These are phyloP conservation scores for Phlebopus sp. DNA, from an alignment of 1,284 basidiomycete species.

Conservation along the genomic window DNA sequence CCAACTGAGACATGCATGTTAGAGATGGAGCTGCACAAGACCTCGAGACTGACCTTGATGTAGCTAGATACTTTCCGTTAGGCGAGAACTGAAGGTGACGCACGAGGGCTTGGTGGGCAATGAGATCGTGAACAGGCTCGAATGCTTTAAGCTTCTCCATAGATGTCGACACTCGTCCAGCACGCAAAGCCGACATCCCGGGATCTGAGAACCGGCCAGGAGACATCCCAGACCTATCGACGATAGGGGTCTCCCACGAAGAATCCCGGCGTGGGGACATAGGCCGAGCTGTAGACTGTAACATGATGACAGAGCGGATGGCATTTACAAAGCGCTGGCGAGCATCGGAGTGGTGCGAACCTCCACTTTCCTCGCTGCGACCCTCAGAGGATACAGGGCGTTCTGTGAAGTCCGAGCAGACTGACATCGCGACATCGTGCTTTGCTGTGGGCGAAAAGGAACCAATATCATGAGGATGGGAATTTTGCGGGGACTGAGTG, in stretches of 20 bases:
- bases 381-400: slow-evolving; percentile 30
- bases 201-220: slow-evolving; percentile 38
- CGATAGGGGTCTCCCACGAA: slow-evolving; percentile 28
- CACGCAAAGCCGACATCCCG: slow-evolving; percentile 41
- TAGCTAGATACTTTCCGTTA: slow-evolving; percentile 38
- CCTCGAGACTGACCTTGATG: slow-evolving; percentile 28
- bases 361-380: slow-evolving; percentile 26
- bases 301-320: slow-evolving; percentile 49
- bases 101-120: slow-evolving; percentile 35
- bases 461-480: slow-evolving; percentile 17
- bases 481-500: slow-evolving; percentile 22
- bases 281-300: slow-evolving; percentile 36
- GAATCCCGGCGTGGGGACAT: slow-evolving; percentile 31
- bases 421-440: slow-evolving; percentile 21
- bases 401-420: slow-evolving; percentile 24
- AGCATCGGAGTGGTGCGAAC: slow-evolving; percentile 28
- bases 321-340: slow-evolving; percentile 40
- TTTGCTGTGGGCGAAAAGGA: slow-evolving; percentile 16
- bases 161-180: slow-evolving; percentile 53
- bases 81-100: slow-evolving; percentile 42
- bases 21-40: slow-evolving; percentile 3
- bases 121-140: slow-evolving; percentile 52
- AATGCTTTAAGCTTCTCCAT: slow-evolving; percentile 58
- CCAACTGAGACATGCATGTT: slow-evolving; percentile 49
- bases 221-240: slow-evolving; percentile 31